phyloP scores from a whole-genome alignment of 1,284 basidiomycete species.

The Mrakiaceae sp. region DNA sequence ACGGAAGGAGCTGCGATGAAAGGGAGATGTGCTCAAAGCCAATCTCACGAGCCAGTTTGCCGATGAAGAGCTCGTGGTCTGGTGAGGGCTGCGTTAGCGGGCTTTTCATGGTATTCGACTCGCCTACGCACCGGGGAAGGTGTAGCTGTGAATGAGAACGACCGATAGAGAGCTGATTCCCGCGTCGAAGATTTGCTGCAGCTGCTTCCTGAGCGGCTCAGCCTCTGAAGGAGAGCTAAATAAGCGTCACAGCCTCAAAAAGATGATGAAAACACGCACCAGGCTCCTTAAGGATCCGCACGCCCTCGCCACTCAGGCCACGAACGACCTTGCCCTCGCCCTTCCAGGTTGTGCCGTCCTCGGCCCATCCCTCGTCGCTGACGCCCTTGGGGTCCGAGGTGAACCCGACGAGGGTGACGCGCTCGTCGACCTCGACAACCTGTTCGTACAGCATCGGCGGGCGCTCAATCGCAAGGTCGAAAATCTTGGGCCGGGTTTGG shows the following conservation, averaged over 20 bases:
- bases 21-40: slow-evolving; percentile 84
- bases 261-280: slow-evolving; percentile 35
- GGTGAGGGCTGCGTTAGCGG: not conserved
- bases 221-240: slow-evolving; percentile 37
- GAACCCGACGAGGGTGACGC: slow-evolving; percentile 57
- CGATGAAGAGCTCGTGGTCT: slow-evolving; percentile 41
- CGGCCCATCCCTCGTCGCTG: slow-evolving; percentile 41
- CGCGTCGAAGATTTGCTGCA: slow-evolving; percentile 55
- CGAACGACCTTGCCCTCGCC: slow-evolving; percentile 45
- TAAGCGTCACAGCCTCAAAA: not conserved
- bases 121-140: slow-evolving; percentile 46
- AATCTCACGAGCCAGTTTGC: slow-evolving; percentile 56
- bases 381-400: slow-evolving; percentile 74
- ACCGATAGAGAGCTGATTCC: slow-evolving; percentile 78
- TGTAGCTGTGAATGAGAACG: slow-evolving; percentile 84
- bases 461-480: slow-evolving; percentile 75
- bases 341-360: slow-evolving; percentile 37
- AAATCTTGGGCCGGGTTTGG: slow-evolving; percentile 78
- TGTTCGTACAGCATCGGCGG: slow-evolving; percentile 65
- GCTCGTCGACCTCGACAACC: slow-evolving; percentile 83
- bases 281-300: slow-evolving; percentile 68
- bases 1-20: slow-evolving; percentile 75
- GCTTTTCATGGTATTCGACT: no score
- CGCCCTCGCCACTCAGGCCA: slow-evolving; percentile 84
- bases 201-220: slow-evolving; percentile 41